Conservation (phyloP, 768 basidiomycete genomes). For the Auriculariales sp. region DNA sequence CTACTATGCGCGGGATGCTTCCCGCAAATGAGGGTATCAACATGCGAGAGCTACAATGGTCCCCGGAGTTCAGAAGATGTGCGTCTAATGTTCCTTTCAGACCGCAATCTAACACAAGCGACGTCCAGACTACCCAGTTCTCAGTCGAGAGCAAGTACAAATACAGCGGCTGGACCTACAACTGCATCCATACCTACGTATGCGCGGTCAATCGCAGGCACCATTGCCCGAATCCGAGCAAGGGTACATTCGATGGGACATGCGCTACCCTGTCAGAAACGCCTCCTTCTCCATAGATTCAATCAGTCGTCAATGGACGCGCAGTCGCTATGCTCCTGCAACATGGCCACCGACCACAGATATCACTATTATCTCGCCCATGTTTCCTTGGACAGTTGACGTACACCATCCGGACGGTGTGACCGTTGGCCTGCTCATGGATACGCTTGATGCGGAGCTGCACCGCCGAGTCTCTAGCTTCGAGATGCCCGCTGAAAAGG, state of each 20-base stretch:
- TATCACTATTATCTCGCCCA: slow-evolving; percentile 37
- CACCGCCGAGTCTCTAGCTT: slow-evolving; percentile 16
- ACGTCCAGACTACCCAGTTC: not conserved
- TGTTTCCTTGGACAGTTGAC: slow-evolving; percentile 42
- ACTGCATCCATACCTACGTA: not conserved
- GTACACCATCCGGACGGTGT: slow-evolving; percentile 39
- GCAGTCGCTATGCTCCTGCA: slow-evolving; percentile 48
- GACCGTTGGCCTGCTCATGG: slow-evolving; percentile 53
- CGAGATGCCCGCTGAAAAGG: not conserved
- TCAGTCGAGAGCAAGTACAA: not conserved
- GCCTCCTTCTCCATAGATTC: slow-evolving; percentile 52
- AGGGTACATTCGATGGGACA: slow-evolving; percentile 56
- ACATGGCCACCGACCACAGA: slow-evolving; percentile 44
- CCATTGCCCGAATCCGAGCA: slow-evolving; percentile 35
- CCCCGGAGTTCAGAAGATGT: too few relatives aligned
- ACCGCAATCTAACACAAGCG: too few relatives aligned
- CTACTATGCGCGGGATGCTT: too few relatives aligned
- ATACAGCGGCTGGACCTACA: not conserved
- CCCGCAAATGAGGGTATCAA: too few relatives aligned
- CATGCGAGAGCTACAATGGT: too few relatives aligned
- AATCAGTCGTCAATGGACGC: slow-evolving; percentile 45
- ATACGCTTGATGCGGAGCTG: slow-evolving; percentile 36
- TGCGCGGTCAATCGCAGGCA: not conserved
- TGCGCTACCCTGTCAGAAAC: slow-evolving; percentile 48
- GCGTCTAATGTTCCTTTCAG: too few relatives aligned